A percentile compares a stretch with the other conserved stretches of the same genome.
These are phyloP conservation scores for sunflower (Helianthus annuus) DNA, from an alignment of 129 eudicot genomes.

Conservation along the genomic window HanXRQr2.0-SUNRISE NC_035438.2:246285-246784, in stretches of 20 bases:
- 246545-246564: not conserved
- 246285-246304: slow-evolving; percentile 35
- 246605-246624: too few species aligned
- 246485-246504: too few species aligned
- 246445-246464: not conserved
- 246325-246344: slow-evolving; percentile 57
- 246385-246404: not conserved
- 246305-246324: slow-evolving; percentile 53
- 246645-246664: not conserved
- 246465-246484: too few species aligned
- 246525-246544: not conserved
- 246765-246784: too few species aligned
- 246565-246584: too few species aligned
- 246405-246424: not conserved
- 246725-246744: not conserved
- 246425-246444: not conserved
- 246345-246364: slow-evolving; percentile 86
- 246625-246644: not conserved
- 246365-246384: slow-evolving; percentile 91
- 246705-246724: too few species aligned
- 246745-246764: too few species aligned
- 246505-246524: not conserved
- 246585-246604: not conserved
- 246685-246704: not conserved
- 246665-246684: not conserved